phyloP scores from a whole-genome alignment of 2,329 filamentous ascomycete genomes.

The Calonectria montana region DNA sequence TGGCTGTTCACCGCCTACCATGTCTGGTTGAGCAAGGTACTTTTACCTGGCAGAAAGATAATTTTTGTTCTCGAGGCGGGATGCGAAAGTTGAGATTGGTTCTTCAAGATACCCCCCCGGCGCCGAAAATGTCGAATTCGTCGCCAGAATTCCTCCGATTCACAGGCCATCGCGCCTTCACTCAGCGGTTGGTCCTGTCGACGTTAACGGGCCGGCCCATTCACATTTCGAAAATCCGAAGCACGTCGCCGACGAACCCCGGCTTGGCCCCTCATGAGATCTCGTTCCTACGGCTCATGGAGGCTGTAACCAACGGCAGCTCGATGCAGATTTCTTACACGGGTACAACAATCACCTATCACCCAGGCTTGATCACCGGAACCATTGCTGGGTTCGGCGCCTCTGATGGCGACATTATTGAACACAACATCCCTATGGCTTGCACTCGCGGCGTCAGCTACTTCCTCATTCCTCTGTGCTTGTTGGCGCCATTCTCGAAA shows the following conservation, averaged over 20 bases:
- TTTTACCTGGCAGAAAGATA: constrained; percentile 51
- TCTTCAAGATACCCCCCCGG: constrained; percentile 37
- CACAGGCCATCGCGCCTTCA: constrained; percentile 84
- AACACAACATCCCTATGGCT: constrained; percentile 81
- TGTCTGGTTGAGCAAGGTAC: constrained; percentile 5
- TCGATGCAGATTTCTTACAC: constrained; percentile 97
- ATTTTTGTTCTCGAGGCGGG: constrained; percentile 45
- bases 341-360: constrained; percentile 91
- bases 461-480: constrained; percentile 88
- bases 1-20: constrained; percentile 46
- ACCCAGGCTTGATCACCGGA: constrained; percentile 91
- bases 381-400: constrained; percentile 81
- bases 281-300: constrained; percentile 93
- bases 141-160: constrained; percentile 75
- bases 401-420: constrained; percentile 77
- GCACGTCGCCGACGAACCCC: constrained; percentile 84
- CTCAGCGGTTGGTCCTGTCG: constrained; percentile 86
- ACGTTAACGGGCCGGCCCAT: constrained; percentile 91
- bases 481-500: constrained; percentile 94
- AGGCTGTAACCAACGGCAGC: constrained; percentile 94
- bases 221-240: constrained; percentile 94
- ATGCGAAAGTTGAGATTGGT: constrained; percentile 32
- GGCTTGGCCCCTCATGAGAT: constrained; percentile 94
- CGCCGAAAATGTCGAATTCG: constrained; percentile 54
- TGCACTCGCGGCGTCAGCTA: constrained; percentile 88